These are phyloP conservation scores for Chlamydomonas reinhardtii DNA, from an alignment of 163 green algal species.

Conservation along the genomic window DNA sequence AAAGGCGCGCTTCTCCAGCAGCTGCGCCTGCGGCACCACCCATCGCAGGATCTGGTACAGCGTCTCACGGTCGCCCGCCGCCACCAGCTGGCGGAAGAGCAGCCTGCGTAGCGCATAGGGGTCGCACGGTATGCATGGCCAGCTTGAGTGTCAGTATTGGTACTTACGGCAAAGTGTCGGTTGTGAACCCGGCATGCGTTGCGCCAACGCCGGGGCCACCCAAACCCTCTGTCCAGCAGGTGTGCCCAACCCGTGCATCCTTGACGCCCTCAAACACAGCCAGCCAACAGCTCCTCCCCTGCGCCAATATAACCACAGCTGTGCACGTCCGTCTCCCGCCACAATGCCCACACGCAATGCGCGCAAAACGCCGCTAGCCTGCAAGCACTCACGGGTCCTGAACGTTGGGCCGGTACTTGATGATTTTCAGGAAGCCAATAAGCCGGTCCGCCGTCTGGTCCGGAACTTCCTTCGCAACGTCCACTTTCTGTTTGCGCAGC, in stretches of 20 bases:
- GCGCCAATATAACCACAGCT: too few species aligned
- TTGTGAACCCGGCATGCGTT: too few species aligned
- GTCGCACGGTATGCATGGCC: background rate
- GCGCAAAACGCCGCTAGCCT: too few species aligned
- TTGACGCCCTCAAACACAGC: too few species aligned
- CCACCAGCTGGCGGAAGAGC: constrained; percentile 66
- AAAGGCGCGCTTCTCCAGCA: constrained; percentile 76
- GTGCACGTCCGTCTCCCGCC: too few species aligned
- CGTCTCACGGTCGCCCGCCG: constrained; percentile 63
- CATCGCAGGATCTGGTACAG: constrained; percentile 73
- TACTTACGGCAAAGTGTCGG: too few species aligned
- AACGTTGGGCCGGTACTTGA: constrained; percentile 73
- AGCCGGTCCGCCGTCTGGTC: constrained; percentile 67
- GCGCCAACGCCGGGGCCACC: too few species aligned
- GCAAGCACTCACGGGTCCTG: constrained; percentile 65
- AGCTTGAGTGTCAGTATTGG: too few species aligned
- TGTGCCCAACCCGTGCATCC: too few species aligned
- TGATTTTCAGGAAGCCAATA: constrained; percentile 69
- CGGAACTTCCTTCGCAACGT: constrained; percentile 61
- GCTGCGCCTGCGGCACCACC: constrained; percentile 69
- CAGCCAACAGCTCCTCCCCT: too few species aligned
- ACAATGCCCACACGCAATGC: too few species aligned
- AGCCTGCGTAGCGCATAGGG: constrained; percentile 42
- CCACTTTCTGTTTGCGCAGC: constrained; percentile 50
- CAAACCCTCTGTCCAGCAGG: too few species aligned